These are phyloP conservation scores for Blastobotrys robertii DNA, from an alignment of 805 yeast species.

Conservation along the genomic window DNA sequence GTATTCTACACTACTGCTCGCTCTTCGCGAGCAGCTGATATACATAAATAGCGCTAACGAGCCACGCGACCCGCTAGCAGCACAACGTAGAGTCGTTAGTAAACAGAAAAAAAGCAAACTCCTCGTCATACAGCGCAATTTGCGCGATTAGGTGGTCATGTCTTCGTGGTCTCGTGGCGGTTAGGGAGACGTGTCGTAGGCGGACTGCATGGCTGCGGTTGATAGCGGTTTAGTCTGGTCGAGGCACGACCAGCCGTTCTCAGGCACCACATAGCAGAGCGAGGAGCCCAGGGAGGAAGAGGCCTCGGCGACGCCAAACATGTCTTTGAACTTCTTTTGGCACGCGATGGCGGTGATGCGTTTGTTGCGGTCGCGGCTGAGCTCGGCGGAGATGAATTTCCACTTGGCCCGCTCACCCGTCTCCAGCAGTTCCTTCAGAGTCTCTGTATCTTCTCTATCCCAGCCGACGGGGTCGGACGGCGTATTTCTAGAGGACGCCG, in stretches of 20 bases:
- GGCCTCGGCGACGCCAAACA: conserved; percentile 47
- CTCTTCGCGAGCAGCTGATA: too few relatives aligned
- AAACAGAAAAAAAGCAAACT: too few relatives aligned
- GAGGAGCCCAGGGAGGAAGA: conserved; percentile 39
- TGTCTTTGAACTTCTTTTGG: conserved; percentile 42
- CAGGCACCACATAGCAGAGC: conserved; percentile 41
- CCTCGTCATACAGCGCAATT: too few relatives aligned
- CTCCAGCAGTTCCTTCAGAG: conserved; percentile 38
- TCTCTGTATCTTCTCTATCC: conserved; percentile 36
- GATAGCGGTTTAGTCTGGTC: conserved; percentile 18
- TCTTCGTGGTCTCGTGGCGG: too few relatives aligned
- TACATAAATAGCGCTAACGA: too few relatives aligned
- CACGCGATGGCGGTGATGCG: conserved; percentile 46
- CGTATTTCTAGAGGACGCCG: conserved; percentile 10
- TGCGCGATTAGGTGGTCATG: too few relatives aligned
- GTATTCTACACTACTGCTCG: too few relatives aligned
- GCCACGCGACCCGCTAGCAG: too few relatives aligned
- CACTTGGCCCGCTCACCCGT: conserved; percentile 50
- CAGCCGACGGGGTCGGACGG: conserved; percentile 21
- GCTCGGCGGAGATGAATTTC: conserved; percentile 42
- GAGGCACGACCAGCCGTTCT: conserved; percentile 37
- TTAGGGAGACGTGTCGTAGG: conserved; percentile 1
- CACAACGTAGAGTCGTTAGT: too few relatives aligned
- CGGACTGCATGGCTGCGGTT: conserved; percentile 7
- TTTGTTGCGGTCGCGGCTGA: conserved; percentile 26